Evolutionary conservation across 805 yeast species (phyloP), one percentile per base, ranked within the genome.

Genomic region (Candida krabiensis): DNA sequence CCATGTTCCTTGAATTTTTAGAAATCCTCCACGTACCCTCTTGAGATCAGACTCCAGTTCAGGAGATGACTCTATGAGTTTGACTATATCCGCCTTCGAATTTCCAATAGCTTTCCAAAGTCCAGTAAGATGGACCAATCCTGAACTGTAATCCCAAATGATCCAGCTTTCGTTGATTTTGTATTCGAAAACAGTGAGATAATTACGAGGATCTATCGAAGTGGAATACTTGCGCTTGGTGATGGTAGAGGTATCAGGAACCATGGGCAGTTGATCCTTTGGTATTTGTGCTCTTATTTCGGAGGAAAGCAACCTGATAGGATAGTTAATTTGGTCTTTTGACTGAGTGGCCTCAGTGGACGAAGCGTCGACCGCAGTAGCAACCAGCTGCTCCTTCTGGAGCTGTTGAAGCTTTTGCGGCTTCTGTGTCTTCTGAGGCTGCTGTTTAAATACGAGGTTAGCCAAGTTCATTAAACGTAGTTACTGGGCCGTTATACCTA

Each of bases 1-100:
- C 96, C 96, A 90, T 7, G 96, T 87, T 4, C 97, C 97, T 64
- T 89, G 97, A 48, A 90, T 87, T 67, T 88, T 88, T 47, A 89
- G 72, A 53, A 79, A 87, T 2, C 96, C 97, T 32, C 97, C 97
- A 38, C 96, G 69, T 12, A 89, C 87, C 35, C 96, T 74, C 51
- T 78, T 78, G 38, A 83, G 72, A 28, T 70, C 73, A 13, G 71
- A 75, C 47, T 77, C 86, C 37, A 80, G 67, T 50, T 79, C 79
- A 2, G 90, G 90, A 3, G 78, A 70, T 4, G 73, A 64, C 53
- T 83, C 88, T 22, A 86, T 65, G 30, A 86, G 64, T 59, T 80
- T 80, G 38, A 83, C 86, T 30, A 85, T 83, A 56, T 85, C 93
- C 3, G 91, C 87, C 61, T 85, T 86, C 19, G 72, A 61, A 58